Evolutionary conservation across 2,329 filamentous ascomycete genomes (phyloP).

Genomic region (Xylariaceae sp.): DNA sequence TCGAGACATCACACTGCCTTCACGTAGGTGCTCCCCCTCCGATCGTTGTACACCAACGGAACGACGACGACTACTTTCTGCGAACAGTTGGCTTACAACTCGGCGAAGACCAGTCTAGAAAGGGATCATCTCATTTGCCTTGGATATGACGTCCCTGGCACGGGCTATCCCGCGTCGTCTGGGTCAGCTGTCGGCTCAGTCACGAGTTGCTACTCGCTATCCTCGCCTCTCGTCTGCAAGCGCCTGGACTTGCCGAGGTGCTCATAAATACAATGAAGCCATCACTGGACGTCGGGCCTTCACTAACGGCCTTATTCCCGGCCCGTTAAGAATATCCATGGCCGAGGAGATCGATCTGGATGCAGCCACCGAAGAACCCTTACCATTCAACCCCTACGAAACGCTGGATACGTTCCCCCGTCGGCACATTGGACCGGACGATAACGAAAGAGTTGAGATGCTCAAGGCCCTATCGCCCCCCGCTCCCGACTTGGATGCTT

Average conservation of each 20-base stretch:
- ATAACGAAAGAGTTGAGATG: constrained; percentile 68
- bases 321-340: too few species aligned
- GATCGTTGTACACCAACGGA: not conserved
- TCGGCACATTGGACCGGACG: constrained; percentile 81
- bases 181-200: constrained; percentile 28
- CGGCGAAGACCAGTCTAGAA: constrained; percentile 1
- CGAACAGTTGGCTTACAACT: not conserved
- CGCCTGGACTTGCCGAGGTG: constrained; percentile 23
- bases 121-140: not conserved
- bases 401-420: constrained; percentile 63
- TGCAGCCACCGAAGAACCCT: not conserved
- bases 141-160: constrained; percentile 26
- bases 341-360: not conserved
- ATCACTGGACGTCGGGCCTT: constrained; percentile 16
- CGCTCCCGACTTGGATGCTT: constrained; percentile 67
- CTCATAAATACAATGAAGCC: constrained; percentile 13
- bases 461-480: constrained; percentile 72
- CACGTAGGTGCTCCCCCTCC: not conserved
- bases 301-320: constrained; percentile 10
- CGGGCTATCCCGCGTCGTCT: constrained; percentile 27
- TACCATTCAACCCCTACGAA: constrained; percentile 17
- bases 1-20: not conserved
- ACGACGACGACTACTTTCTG: not conserved
- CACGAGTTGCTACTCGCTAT: constrained; percentile 21
- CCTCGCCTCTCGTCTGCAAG: constrained; percentile 16